These are phyloP conservation scores for Gaertneriomyces semiglobifer DNA, from an alignment of 192 early-diverging fungal species.

Conservation along the genomic window DNA sequence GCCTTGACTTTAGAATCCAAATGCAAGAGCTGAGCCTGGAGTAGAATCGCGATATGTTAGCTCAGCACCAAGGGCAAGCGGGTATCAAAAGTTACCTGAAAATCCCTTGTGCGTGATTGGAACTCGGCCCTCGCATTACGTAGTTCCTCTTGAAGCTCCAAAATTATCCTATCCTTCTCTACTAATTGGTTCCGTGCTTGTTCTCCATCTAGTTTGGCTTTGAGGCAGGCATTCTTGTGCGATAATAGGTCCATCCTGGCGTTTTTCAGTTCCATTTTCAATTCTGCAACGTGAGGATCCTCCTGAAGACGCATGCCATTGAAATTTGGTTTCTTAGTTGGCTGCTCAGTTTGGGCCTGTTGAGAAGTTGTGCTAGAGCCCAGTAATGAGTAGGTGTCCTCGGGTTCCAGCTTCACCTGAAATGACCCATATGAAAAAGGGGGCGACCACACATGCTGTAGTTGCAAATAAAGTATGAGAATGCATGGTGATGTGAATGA, in stretches of 20 bases:
- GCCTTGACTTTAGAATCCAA: neutral
- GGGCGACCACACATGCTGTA: no score
- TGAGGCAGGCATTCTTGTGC: conserved; percentile 27
- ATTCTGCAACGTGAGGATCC: no score
- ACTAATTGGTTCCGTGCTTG: neutral
- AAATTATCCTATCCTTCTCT: conserved; percentile 10
- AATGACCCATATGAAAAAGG: no score
- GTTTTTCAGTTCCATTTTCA: no score
- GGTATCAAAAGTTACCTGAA: neutral
- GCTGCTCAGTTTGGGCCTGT: no score
- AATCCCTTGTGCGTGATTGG: neutral
- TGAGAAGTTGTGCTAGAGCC: no score
- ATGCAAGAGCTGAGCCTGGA: neutral
- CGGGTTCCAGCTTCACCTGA: no score
- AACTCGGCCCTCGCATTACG: neutral
- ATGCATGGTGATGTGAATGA: no score
- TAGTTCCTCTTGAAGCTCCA: neutral
- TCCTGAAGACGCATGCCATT: no score
- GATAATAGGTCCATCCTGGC: conserved; percentile 13
- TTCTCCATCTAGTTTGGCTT: conserved; percentile 25
- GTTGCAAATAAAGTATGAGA: no score
- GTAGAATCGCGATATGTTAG: neutral
- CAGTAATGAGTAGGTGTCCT: no score
- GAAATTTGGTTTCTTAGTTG: no score
- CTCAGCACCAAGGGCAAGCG: neutral